These are phyloP conservation scores for Gastrolobium villosum DNA, from an alignment of 306 rosid genomes.

Conservation along the genomic window DNA sequence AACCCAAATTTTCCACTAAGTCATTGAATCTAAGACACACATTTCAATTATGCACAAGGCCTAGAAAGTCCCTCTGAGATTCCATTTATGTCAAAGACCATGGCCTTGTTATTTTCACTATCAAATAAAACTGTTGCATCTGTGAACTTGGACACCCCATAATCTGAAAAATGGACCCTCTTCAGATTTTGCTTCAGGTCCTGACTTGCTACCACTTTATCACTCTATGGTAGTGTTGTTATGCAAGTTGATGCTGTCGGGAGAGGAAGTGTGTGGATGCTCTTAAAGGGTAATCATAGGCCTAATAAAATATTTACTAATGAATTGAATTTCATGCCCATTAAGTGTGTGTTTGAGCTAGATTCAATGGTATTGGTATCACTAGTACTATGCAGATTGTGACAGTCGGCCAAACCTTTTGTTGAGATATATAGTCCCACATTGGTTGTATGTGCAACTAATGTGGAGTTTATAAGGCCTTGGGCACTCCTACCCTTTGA, in stretches of 20 bases:
- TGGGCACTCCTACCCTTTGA: no score
- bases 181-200: slow-evolving; percentile 39
- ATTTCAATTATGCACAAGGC: slow-evolving; percentile 14
- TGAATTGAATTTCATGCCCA: neutral
- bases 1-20: slow-evolving; percentile 17
- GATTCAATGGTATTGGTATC: neutral
- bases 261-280: slow-evolving; percentile 3
- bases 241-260: slow-evolving; percentile 45
- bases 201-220: slow-evolving; percentile 52
- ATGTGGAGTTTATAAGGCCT: no score
- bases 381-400: slow-evolving; percentile 14
- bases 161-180: slow-evolving; percentile 51
- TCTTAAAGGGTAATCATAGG: neutral
- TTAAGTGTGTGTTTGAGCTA: neutral
- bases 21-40: slow-evolving; percentile 45
- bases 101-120: neutral
- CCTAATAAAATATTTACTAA: slow-evolving; percentile 1
- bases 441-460: no score
- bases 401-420: slow-evolving; percentile 59
- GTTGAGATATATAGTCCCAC: no score
- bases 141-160: slow-evolving; percentile 50
- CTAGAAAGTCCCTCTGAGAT: slow-evolving; percentile 53
- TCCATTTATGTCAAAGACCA: slow-evolving; percentile 52
- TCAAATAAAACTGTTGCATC: slow-evolving; percentile 1
- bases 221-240: slow-evolving; percentile 36